phyloP scores from a whole-genome alignment of 2,329 filamentous ascomycete species.

The Ophiostoma ulmi region DNA sequence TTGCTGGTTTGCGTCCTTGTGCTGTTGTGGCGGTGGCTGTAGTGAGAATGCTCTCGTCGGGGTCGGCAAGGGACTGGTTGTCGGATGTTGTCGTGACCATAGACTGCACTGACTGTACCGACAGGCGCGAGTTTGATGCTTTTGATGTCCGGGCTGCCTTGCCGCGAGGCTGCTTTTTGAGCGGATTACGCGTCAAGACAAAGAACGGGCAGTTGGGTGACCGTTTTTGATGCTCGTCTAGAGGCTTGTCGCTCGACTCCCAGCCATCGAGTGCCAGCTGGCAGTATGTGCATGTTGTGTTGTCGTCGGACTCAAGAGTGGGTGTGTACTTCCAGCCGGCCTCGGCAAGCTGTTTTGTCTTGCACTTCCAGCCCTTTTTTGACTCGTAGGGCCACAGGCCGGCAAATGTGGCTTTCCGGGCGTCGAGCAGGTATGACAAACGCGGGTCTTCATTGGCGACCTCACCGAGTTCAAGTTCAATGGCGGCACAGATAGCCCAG shows the following conservation, averaged over 20 bases:
- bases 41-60: conserved; percentile 57
- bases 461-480: conserved; percentile 57
- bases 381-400: conserved; percentile 81
- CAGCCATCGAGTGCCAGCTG: conserved; percentile 85
- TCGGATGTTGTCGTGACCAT: conserved; percentile 49
- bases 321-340: conserved; percentile 95
- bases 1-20: conserved; percentile 41
- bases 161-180: conserved; percentile 53
- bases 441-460: conserved; percentile 69
- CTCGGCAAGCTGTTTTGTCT: conserved; percentile 83
- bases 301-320: conserved; percentile 74
- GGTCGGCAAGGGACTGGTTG: conserved; percentile 43
- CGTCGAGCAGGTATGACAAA: conserved; percentile 64
- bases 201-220: conserved; percentile 82
- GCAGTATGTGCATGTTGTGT: conserved; percentile 88
- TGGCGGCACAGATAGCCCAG: conserved; percentile 70
- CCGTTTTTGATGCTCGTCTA: conserved; percentile 81
- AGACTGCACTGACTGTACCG: conserved; percentile 57
- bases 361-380: conserved; percentile 85
- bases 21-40: conserved; percentile 53
- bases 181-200: conserved; percentile 53
- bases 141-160: conserved; percentile 60
- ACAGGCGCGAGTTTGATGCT: conserved; percentile 53
- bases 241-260: conserved; percentile 87
- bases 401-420: conserved; percentile 78